Conservation (phyloP, 2,329 filamentous ascomycete species). For the Fusarium bulbicola region DNA sequence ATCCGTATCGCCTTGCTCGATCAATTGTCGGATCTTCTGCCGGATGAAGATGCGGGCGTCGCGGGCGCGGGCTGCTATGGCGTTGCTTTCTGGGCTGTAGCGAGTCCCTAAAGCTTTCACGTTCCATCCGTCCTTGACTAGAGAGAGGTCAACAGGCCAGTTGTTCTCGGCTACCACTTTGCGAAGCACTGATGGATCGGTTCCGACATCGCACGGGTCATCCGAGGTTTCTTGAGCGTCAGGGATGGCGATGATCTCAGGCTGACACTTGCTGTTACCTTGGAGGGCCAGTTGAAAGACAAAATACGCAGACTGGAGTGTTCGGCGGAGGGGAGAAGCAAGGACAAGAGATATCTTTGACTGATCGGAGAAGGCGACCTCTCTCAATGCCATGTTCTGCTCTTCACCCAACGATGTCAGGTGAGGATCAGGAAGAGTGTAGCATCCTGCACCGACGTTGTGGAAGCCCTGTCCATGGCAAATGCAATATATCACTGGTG, state of each 20-base stretch:
- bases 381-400: background rate
- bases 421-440: background rate
- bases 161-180: accelerated
- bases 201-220: background rate
- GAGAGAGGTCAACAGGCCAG: background rate
- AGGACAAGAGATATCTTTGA: background rate
- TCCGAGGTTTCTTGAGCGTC: background rate
- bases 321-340: background rate
- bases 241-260: background rate
- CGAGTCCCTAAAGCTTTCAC: background rate
- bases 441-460: background rate
- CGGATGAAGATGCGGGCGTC: background rate
- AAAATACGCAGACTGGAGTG: background rate
- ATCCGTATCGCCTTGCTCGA: background rate
- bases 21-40: background rate
- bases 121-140: background rate
- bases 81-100: background rate
- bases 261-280: background rate
- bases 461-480: background rate
- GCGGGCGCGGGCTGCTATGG: background rate
- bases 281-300: background rate
- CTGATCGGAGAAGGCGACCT: background rate
- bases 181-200: background rate
- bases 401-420: background rate
- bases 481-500: background rate